Conservation (phyloP, 768 basidiomycete genomes). For the Crucibulum laeve region DNA sequence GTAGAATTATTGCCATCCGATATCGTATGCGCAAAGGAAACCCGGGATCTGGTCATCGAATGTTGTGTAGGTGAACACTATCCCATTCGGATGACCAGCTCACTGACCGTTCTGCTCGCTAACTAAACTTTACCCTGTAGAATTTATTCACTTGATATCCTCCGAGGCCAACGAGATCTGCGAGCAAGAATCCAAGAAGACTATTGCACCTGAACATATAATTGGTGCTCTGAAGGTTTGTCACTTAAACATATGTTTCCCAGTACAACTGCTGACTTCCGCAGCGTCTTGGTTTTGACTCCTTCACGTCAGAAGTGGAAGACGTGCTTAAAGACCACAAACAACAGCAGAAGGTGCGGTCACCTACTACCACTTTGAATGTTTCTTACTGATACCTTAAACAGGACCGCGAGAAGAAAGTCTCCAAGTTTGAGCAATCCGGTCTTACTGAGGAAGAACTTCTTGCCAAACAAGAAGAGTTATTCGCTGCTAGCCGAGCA, state of each 20-base stretch:
- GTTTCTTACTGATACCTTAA: conserved; percentile 8
- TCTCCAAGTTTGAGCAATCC: conserved; percentile 82
- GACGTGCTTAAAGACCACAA: conserved; percentile 96
- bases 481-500: conserved; percentile 90
- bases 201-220: conserved; percentile 97
- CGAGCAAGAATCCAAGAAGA: conserved; percentile 97
- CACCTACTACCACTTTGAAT: conserved; percentile 1
- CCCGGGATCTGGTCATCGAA: conserved; percentile 94
- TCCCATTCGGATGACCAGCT: too few species aligned
- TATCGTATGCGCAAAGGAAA: conserved; percentile 89
- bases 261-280: conserved; percentile 4
- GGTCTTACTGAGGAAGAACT: conserved; percentile 92
- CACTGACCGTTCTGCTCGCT: not conserved
- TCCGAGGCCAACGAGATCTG: conserved; percentile 98
- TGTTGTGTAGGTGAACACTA: conserved; percentile 94
- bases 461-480: conserved; percentile 77
- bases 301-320: conserved; percentile 85
- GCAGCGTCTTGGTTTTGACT: conserved; percentile 89
- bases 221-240: conserved; percentile 84
- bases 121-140: conserved; percentile 33
- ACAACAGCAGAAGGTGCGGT: conserved; percentile 82
- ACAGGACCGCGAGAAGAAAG: conserved; percentile 89
- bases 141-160: conserved; percentile 97
- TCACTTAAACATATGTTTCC: conserved; percentile 4
- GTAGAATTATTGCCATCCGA: conserved; percentile 88